Base-by-base conservation (phyloP, 140 eudicot genomes). In the Anethum foeniculum region DNA sequence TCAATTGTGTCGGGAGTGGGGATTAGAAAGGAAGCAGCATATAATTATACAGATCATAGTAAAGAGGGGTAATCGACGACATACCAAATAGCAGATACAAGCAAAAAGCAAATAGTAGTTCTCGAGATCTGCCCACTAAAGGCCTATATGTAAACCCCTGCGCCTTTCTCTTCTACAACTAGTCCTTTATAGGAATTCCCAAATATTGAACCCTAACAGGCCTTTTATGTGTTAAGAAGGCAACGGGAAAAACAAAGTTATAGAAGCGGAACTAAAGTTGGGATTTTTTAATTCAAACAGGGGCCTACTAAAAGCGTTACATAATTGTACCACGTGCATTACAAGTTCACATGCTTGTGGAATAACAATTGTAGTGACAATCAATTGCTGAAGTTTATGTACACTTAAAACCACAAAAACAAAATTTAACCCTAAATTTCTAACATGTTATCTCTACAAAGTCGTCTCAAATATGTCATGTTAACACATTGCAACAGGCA, bases 131-230 rank as follows among this genome's bases (percentile, higher is more conserved):
- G 8, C 21, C 74, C 23, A 13, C 43, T 67, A 67, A 38, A 67
- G 41, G 68, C 11, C 73, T 67, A 30, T 67, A 60, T 14, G 72
- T 7, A 1, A 1, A 65, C 38, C 13, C 7, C 73, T 30, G 14
- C 9, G 39, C n/a, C 43, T 67, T 13, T 32, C 23, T 30, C 74
- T 67, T 67, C 2, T 32, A 67, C 74, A 28, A 67, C 43, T 4
- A 30, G 74, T 67, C 43, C 43, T 67, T 32, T 67, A 4, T 67
- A 67, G 2, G 43, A 67, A 67, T 28, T 67, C 43, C 74, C 43
- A 30, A 67, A 67, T 67, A 30, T 6, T 65, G 73, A 65, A 30
- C 73, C 73, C 73, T 65, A 65, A 65, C 39, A 65, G 73, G 38
- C 7, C 32, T 62, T 67, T 30, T 30, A 67, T 67, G 69, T 67